phyloP scores from a whole-genome alignment of 2,329 filamentous ascomycete species.

The Alternaria gaisen region DNA sequence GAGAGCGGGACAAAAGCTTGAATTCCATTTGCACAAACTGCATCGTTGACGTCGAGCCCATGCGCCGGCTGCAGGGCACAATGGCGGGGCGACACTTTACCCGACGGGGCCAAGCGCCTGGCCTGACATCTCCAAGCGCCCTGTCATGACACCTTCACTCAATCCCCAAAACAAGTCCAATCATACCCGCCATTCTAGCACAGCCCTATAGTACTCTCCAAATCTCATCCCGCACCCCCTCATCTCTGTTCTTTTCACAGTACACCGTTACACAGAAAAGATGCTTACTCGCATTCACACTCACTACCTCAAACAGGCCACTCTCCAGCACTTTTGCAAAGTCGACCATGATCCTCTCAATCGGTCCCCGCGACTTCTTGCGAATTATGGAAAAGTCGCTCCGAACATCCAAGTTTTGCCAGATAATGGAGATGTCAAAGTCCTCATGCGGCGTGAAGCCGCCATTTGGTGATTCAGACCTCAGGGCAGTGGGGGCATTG shows the following conservation, averaged over 20 bases:
- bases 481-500: background rate
- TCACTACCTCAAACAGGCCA: slow-evolving; percentile 10
- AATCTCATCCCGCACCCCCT: too few species aligned
- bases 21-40: background rate
- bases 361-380: slow-evolving; percentile 10
- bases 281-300: slow-evolving; percentile 16
- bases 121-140: background rate
- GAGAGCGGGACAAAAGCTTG: slow-evolving; percentile 2
- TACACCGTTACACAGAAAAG: slow-evolving; percentile 12
- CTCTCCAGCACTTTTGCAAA: slow-evolving; percentile 12
- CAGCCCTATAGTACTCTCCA: background rate
- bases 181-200: too few species aligned
- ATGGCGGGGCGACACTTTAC: slow-evolving; percentile 4
- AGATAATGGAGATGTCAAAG: slow-evolving; percentile 12
- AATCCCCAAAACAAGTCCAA: too few species aligned
- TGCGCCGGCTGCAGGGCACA: background rate
- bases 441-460: slow-evolving; percentile 7
- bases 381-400: slow-evolving; percentile 10
- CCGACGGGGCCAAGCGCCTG: slow-evolving; percentile 2
- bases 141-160: background rate
- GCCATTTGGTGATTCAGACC: background rate
- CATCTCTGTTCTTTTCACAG: slow-evolving; percentile 4
- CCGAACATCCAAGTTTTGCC: slow-evolving; percentile 5
- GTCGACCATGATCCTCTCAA: slow-evolving; percentile 12
- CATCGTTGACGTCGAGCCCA: slow-evolving; percentile 6